Conservation (phyloP, 306 rosid species). For the Gastrolobium villosum region DNA sequence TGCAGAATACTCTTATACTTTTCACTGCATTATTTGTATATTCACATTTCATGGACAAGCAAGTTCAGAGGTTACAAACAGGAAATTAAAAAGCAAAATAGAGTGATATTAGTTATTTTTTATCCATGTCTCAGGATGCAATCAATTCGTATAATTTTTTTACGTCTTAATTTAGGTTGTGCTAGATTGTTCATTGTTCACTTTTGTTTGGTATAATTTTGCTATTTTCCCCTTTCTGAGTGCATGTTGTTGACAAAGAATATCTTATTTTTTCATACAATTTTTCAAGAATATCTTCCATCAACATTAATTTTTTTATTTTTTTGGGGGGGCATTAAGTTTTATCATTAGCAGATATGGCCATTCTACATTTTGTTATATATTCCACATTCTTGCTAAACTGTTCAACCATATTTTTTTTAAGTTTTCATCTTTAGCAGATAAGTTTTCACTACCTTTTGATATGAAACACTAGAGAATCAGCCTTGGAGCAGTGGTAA, state of each 20-base stretch:
- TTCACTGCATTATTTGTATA: constrained; percentile 6
- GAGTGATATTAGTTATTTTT: constrained; percentile 13
- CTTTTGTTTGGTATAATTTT: not conserved
- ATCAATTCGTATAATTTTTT: not conserved
- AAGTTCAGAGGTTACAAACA: constrained; percentile 33
- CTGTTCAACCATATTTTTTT: constrained; percentile 11
- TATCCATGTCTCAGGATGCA: constrained; percentile 9
- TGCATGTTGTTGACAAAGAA: constrained; percentile 12
- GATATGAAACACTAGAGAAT: no score
- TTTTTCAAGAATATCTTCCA: constrained; percentile 31
- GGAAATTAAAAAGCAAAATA: constrained; percentile 23
- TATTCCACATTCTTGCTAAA: constrained; percentile 12
- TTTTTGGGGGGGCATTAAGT: not conserved
- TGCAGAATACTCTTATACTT: not conserved
- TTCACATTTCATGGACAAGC: constrained; percentile 31
- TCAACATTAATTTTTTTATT: not conserved
- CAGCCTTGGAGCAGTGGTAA: no score
- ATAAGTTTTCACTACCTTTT: no score
- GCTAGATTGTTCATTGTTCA: constrained; percentile 9
- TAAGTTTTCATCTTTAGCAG: no score
- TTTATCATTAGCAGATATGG: constrained; percentile 27
- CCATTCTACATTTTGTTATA: constrained; percentile 33
- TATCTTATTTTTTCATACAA: constrained; percentile 13
- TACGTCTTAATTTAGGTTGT: constrained; percentile 1
- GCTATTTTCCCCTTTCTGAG: not conserved